Evolutionary conservation across 352 stramenopile genomes (phyloP).

Genomic region (Pythium sp.): DNA sequence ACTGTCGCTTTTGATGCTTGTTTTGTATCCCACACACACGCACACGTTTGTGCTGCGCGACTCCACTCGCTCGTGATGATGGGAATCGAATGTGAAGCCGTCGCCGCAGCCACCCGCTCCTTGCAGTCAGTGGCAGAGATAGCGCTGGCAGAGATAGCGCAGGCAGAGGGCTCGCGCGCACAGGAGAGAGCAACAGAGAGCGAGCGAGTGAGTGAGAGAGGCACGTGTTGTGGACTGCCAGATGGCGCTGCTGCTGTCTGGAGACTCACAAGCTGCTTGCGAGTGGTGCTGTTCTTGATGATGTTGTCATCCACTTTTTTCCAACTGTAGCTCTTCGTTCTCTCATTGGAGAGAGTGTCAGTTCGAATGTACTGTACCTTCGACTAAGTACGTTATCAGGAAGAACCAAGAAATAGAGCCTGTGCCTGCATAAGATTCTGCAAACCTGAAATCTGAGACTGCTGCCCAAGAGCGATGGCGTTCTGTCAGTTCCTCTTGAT

Average conservation of each 20-base stretch:
- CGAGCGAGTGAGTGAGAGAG: neutral
- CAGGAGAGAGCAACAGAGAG: neutral
- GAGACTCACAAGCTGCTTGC: neutral
- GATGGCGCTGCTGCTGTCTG: neutral
- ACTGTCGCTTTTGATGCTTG: neutral
- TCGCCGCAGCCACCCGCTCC: neutral
- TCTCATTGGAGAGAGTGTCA: neutral
- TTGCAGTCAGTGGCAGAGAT: slow-evolving; percentile 3
- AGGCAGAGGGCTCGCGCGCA: neutral
- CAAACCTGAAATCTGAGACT: neutral
- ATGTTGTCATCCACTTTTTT: neutral
- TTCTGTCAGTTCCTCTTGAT: neutral
- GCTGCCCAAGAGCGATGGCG: neutral
- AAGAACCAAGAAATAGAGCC: neutral
- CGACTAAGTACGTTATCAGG: slow-evolving; percentile 15
- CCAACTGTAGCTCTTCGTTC: neutral
- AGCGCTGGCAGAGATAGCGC: slow-evolving; percentile 1
- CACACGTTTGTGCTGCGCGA: neutral
- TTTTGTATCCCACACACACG: neutral
- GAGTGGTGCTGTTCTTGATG: neutral
- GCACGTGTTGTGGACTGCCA: neutral
- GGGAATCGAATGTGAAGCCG: no score
- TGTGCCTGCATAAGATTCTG: neutral
- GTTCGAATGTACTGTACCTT: neutral
- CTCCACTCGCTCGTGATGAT: no score